Conservation (phyloP, 2,329 filamentous ascomycete species). For the Penicillium sp. region DNA sequence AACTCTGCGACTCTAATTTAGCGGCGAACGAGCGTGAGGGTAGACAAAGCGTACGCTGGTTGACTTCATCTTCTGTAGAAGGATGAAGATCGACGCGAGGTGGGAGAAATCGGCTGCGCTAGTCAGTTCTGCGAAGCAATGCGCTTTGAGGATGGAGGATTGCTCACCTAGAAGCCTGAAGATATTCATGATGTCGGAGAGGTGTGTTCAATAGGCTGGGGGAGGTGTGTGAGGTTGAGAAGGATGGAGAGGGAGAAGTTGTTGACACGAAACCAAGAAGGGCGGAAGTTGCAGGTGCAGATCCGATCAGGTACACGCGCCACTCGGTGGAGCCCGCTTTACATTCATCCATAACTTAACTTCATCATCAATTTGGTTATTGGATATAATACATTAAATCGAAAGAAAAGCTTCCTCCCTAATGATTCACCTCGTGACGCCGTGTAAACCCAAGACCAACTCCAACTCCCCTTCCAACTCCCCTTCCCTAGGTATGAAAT, state of each 20-base stretch:
- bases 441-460: neutral
- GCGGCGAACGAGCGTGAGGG: neutral
- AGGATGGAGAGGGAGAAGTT: conserved; percentile 15
- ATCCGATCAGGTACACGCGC: conserved; percentile 24
- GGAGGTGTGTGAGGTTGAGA: neutral
- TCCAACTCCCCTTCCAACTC: too few species aligned
- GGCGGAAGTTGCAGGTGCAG: conserved; percentile 13
- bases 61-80: conserved; percentile 93
- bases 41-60: conserved; percentile 64
- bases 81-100: conserved; percentile 84
- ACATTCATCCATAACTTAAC: neutral
- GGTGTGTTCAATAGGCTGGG: neutral
- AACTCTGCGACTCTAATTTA: conserved; percentile 59
- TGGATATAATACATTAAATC: neutral
- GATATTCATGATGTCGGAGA: conserved; percentile 56
- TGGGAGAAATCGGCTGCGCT: conserved; percentile 84
- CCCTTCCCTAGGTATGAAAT: neutral
- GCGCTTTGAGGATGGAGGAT: neutral
- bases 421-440: neutral
- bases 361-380: neutral
- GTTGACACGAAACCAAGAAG: conserved; percentile 41
- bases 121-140: conserved; percentile 13
- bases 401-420: neutral
- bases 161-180: conserved; percentile 60
- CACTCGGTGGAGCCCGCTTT: neutral